Base-by-base conservation (phyloP, 768 basidiomycete species). In the Boletus huronensis region DNA sequence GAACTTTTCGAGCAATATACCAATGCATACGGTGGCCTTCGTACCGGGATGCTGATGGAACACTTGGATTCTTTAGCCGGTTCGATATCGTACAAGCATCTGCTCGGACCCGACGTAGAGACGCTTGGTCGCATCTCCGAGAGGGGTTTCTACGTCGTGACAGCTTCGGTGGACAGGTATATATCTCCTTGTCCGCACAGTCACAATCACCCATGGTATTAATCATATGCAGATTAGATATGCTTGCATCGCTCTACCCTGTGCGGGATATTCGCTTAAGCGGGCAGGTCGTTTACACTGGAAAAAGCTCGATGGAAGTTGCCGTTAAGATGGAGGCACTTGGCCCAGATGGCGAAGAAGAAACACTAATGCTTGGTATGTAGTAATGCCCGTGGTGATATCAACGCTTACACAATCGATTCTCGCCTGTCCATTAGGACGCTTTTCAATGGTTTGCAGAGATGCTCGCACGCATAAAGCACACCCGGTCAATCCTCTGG, bases 401-500 rank as follows among this genome's bases (percentile, higher is more conserved):
- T 49, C 60, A 38, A 48, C 35, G 19, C 29, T 29, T 23, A 17
- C 45, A 36, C 32, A 29, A 35, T 29, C 36, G 5, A 25, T 45
- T 21, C 19, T 54, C 11, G 17, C n/a, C 36, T 23, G 5, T 28
- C 19, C 38, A 19, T 40, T 5, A 90, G 91, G 92, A n/a, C 82
- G 90, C n/a, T 93, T 93, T 73, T 85, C 86, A 0, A 93, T 93
- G 90, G 90, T 93, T 7, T 91, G 88, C 65, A 75, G 90, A 53
- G 85, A 92, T 62, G 80, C 86, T 0, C 66, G 68, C 14, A 88
- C 87, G 3, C 82, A 85, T 57, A 79, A 77, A 48, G 83, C 90
- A 0, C 74, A 78, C 35, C 70, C 78, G 9, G 83, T 93, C 25
- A 85, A 87, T 59, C 81, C 80, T 8, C 73, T 94, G 14, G 69